phyloP scores from a whole-genome alignment of 306 rosid genomes.

The Acacia crassicarpa region DNA sequence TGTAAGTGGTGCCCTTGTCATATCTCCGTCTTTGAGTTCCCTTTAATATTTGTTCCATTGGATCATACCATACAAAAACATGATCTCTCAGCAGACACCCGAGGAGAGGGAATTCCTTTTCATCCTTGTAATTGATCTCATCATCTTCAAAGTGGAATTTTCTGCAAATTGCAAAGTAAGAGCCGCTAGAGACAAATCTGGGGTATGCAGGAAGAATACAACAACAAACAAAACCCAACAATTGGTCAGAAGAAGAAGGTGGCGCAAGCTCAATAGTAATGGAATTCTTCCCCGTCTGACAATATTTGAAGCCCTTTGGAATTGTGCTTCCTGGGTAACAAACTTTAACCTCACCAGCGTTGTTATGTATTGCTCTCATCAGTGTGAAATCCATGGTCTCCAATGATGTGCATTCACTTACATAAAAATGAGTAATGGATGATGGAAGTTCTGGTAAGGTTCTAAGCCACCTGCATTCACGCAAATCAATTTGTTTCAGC shows the following conservation, averaged over 20 bases:
- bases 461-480: not conserved
- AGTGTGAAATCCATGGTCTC: not conserved
- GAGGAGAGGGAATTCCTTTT: not conserved
- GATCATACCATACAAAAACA: not conserved
- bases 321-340: not conserved
- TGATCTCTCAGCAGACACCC: fast-evolving
- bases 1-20: not conserved
- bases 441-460: not conserved
- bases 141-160: not conserved
- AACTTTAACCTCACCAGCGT: not conserved
- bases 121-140: not conserved
- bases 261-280: not conserved
- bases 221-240: not conserved
- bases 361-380: not conserved
- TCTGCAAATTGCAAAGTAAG: not conserved
- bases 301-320: not conserved
- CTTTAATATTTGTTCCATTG: not conserved
- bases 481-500: not conserved
- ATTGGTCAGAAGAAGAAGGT: not conserved
- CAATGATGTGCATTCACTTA: not conserved
- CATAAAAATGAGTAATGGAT: not conserved
- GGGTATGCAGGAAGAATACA: not conserved
- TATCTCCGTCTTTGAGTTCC: not conserved
- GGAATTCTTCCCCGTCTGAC: not conserved
- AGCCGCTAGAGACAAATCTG: too few species aligned